A percentile compares a stretch with the other conserved stretches of the same genome.
These are phyloP conservation scores for Entamoeba invadens DNA, from an alignment of 208 protist species.

Conservation along the genomic window DNA sequence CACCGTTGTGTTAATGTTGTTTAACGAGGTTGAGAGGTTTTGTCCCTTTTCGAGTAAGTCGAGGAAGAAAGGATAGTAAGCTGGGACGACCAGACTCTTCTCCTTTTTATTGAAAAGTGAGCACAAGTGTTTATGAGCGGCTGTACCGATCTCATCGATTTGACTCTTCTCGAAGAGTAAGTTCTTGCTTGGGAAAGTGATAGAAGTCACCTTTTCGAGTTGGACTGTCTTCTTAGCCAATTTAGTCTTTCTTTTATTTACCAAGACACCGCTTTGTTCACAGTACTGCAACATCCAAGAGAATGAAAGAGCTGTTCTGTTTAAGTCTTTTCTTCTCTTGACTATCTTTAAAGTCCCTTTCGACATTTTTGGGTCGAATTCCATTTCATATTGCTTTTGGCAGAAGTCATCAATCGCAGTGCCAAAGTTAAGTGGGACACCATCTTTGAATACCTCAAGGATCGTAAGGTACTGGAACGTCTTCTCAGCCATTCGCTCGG, in stretches of 20 bases:
- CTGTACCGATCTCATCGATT: background rate
- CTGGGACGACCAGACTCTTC: background rate
- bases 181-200: background rate
- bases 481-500: background rate
- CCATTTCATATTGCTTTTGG: background rate
- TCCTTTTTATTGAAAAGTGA: background rate
- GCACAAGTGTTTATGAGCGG: background rate
- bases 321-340: background rate
- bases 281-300: background rate
- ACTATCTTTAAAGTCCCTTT: background rate
- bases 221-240: background rate
- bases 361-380: background rate
- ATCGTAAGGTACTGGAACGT: background rate
- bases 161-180: background rate
- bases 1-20: too few relatives aligned
- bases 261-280: background rate
- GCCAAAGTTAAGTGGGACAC: background rate
- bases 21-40: too few relatives aligned
- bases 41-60: background rate
- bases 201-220: background rate
- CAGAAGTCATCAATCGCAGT: background rate
- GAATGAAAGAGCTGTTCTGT: background rate
- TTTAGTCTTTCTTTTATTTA: background rate
- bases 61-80: background rate
- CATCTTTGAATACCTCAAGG: background rate